Conservation (phyloP, 169 alveolate species). For the Eimeria sp. region DNA sequence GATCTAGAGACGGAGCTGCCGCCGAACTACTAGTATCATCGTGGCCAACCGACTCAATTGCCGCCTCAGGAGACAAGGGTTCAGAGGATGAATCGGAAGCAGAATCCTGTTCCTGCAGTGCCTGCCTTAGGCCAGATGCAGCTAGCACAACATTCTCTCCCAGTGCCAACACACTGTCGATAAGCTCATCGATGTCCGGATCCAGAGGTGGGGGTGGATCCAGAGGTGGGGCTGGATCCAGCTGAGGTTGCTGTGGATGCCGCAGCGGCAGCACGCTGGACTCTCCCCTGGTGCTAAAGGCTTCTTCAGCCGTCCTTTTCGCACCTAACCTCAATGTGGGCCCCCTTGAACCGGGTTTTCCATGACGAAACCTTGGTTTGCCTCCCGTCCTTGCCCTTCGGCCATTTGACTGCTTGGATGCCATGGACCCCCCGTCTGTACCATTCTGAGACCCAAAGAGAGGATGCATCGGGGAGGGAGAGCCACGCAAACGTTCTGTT, state of each 20-base stretch:
- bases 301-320: conserved; percentile 2
- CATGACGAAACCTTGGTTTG: not conserved
- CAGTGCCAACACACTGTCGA: conserved; percentile 1
- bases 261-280: not conserved
- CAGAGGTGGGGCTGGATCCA: not conserved
- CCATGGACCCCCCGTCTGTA: not conserved
- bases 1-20: not conserved
- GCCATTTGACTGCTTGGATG: not conserved
- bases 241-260: not conserved
- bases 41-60: not conserved
- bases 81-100: not conserved
- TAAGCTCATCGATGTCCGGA: not conserved
- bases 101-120: not conserved
- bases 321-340: not conserved
- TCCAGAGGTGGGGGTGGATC: not conserved
- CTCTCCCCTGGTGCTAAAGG: not conserved
- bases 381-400: not conserved
- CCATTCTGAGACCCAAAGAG: not conserved
- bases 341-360: not conserved
- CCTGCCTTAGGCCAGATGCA: not conserved
- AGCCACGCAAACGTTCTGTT: too few relatives aligned
- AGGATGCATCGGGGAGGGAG: not conserved
- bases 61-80: not conserved
- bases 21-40: not conserved
- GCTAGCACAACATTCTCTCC: not conserved